Evolutionary conservation across 805 yeast species (phyloP).

Genomic region (Ogataea pignaliae): DNA sequence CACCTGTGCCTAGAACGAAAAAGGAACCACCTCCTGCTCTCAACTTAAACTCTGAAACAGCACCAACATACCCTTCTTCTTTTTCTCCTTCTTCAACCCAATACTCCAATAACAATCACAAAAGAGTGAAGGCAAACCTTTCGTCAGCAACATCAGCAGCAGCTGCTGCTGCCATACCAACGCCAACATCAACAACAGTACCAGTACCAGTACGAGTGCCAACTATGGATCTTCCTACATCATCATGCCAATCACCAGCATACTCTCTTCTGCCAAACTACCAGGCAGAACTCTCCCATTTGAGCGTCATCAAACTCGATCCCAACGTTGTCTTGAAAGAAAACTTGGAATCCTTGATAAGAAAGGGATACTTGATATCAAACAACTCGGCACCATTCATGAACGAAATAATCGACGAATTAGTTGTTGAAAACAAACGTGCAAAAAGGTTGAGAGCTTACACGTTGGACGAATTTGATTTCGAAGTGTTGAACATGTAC

Average conservation of each 20-base stretch:
- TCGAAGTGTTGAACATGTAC: conserved; percentile 55
- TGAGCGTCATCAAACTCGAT: conserved; percentile 9
- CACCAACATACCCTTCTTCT: too few relatives aligned
- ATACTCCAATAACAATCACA: too few relatives aligned
- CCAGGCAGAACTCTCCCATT: conserved; percentile 5
- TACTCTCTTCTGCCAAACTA: conserved; percentile 6
- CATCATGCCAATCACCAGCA: conserved; percentile 1
- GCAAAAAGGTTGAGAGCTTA: conserved; percentile 17
- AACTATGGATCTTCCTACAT: background rate
- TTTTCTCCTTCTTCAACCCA: too few relatives aligned
- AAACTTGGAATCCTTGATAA: conserved; percentile 9
- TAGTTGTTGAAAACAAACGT: conserved; percentile 13
- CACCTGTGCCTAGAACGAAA: background rate
- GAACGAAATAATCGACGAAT: conserved; percentile 16
- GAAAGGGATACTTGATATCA: conserved; percentile 9
- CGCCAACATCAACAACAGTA: background rate
- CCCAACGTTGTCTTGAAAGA: conserved; percentile 8
- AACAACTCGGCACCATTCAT: conserved; percentile 24
- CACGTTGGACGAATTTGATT: conserved; percentile 38
- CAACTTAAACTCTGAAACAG: too few relatives aligned
- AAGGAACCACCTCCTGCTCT: background rate
- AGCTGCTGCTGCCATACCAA: background rate
- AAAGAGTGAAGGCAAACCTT: too few relatives aligned
- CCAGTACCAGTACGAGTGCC: background rate
- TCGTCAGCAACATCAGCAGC: background rate